phyloP scores from a whole-genome alignment of 768 basidiomycete species.

The Mycena kentingensis region DNA sequence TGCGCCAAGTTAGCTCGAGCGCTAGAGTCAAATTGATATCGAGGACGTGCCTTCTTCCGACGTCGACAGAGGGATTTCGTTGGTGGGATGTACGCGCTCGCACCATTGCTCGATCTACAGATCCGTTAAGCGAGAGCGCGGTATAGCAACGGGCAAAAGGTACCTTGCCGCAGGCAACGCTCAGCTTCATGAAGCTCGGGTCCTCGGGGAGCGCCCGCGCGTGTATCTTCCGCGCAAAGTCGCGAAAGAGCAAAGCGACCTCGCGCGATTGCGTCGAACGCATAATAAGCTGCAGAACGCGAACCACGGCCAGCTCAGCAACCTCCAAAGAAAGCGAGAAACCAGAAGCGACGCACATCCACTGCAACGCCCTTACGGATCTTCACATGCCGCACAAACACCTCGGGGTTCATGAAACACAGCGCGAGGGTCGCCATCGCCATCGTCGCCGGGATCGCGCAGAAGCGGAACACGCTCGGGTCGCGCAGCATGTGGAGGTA shows the following conservation, averaged over 20 bases:
- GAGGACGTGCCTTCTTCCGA: too few relatives aligned
- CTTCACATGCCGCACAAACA: slow-evolving; percentile 90
- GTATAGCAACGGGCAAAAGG: too few relatives aligned
- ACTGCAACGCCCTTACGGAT: slow-evolving; percentile 93
- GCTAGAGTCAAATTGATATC: too few relatives aligned
- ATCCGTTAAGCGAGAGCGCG: too few relatives aligned
- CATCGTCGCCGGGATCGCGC: slow-evolving; percentile 93
- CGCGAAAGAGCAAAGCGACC: slow-evolving; percentile 85
- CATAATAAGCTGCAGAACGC: slow-evolving; percentile 74
- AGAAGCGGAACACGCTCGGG: slow-evolving; percentile 94
- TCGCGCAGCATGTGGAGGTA: slow-evolving; percentile 85
- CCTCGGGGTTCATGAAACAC: slow-evolving; percentile 90
- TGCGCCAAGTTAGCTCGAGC: too few relatives aligned
- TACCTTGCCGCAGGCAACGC: slow-evolving; percentile 84
- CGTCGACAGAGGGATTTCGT: too few relatives aligned
- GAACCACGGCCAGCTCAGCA: too few relatives aligned
- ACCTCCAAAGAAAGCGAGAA: background rate
- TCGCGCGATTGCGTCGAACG: slow-evolving; percentile 89
- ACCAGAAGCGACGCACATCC: slow-evolving; percentile 53
- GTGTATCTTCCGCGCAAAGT: slow-evolving; percentile 82
- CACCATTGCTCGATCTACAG: too few relatives aligned
- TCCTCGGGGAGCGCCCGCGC: slow-evolving; percentile 76
- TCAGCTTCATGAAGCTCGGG: slow-evolving; percentile 83
- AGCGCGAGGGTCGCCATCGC: slow-evolving; percentile 90
- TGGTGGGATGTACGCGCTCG: too few relatives aligned